Base-by-base conservation (phyloP, 78 protist genomes). In the Planoprotostelium fungivorum region DNA sequence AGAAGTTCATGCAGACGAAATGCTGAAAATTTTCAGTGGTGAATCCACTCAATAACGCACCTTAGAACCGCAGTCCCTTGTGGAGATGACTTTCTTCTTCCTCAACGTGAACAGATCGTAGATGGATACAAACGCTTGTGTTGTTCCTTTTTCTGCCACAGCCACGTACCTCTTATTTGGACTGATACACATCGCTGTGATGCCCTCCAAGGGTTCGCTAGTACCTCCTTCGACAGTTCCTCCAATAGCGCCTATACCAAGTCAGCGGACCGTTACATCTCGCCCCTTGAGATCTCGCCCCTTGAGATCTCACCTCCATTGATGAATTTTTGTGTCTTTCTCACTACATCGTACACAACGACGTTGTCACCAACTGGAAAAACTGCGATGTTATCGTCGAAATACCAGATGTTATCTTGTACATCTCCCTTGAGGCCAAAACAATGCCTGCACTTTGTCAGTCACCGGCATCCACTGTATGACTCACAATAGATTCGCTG, bases 371-470 rank as follows among this genome's bases (percentile, higher is more conserved):
- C 97, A 9, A 86, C 91, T 1, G 94, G 94, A 89, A 90, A 93
- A 38, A 92, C 9, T 0, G 89, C 88, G 0, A 89, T 89, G 86
- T 88, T 88, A 84, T 93, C 95, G 88, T 95, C 94, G 23, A 93
- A 31, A 35, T 86, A 93, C 37, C 85, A 34, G 1, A 89, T 34
- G 89, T 86, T 90, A 89, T 89, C 94, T 39, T n/a, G 1, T 39
- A 91, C 94, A 37, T 89, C 95, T 9, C 85, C 93, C 87, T 89
- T 89, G 36, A 93, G 5, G 51, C 97, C 97, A 88, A 91, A 95
- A 29, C 25, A 34, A 88, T 94, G 94, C 37, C 88, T 73, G 38
- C 38, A 34, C n/a, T 51, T 51, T 16, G 16, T 51, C 73, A 51
- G 73, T 51, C 16, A 16, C 5, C 31, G 73, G 16, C 16, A 51